Evolutionary conservation across 2,329 filamentous ascomycete species (phyloP), one percentile per base, ranked within the genome.

Genomic region (Colletotrichum acutatum): DNA sequence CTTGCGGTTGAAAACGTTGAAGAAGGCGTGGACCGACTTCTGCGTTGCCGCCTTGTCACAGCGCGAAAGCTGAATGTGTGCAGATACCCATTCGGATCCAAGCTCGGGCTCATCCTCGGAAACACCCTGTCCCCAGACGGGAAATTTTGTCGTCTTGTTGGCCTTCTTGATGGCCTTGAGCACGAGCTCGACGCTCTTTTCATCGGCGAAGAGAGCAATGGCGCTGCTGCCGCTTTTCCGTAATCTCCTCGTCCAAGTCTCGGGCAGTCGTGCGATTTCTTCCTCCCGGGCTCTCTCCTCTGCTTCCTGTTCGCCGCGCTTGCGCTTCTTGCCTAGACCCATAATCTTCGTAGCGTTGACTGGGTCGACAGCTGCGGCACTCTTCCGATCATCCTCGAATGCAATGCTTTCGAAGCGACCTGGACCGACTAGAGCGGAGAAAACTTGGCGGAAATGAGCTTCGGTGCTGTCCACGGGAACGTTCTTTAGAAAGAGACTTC

Each of bases 401-500:
- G 88, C 85, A 5, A 97, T 92, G 65, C 85, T 87, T 81, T 97
- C 94, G 60, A 98, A 93, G 59, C 93, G 89, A 3, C 93, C 94
- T 0, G 93, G 91, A 9, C 94, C 93, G 0, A 98, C 88, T 19
- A 97, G 89, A 0, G 88, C 86, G 0, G 90, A 85, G 77, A 98
- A 97, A 0, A 98, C 84, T 54, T 91, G 87, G 57, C 94, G 91
- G 54, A 98, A 87, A 78, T 95, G 94, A 1, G 86, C 82, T 69
- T 94, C 92, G 5, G 94, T 97, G 72, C 94, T 92, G 80, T 98
- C 95, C 75, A 93, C 87, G 7, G 97, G 97, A 0, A 97, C 85
- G 78, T 99, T 98, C 75, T 95, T 93, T n/a, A 97, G 81, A 83
- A 98, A 99, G 22, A 99, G 88, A 74, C 94, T 95, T 77, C 95